Conservation (phyloP, 2,329 filamentous ascomycete genomes). For the Reticulascus tulasneorum region DNA sequence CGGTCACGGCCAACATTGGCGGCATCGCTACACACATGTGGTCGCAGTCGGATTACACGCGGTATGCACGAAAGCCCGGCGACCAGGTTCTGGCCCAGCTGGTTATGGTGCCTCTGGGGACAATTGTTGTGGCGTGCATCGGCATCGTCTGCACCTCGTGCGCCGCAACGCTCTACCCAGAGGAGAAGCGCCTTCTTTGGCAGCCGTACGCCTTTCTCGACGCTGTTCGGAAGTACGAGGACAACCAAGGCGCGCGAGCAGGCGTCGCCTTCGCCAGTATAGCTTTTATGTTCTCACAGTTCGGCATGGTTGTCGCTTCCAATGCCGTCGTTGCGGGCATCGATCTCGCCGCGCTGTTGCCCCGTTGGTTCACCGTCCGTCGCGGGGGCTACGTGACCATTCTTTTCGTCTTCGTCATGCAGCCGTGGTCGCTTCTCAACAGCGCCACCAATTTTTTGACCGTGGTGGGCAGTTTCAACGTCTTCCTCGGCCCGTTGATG, state of each 20-base stretch:
- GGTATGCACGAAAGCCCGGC: slow-evolving; percentile 17
- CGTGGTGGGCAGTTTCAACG: slow-evolving; percentile 20
- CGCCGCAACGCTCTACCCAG: slow-evolving; percentile 16
- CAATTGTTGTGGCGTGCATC: slow-evolving; percentile 18
- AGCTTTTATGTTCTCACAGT: slow-evolving; percentile 8
- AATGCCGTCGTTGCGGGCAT: slow-evolving; percentile 12
- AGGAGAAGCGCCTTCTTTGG: slow-evolving; percentile 18
- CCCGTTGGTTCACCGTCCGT: slow-evolving; percentile 11
- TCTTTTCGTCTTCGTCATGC: slow-evolving; percentile 14
- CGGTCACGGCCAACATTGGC: slow-evolving; percentile 20
- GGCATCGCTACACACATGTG: slow-evolving; percentile 18
- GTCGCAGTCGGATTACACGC: slow-evolving; percentile 21
- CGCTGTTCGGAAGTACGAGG: slow-evolving; percentile 8
- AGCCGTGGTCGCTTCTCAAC: slow-evolving; percentile 12
- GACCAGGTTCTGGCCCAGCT: slow-evolving; percentile 20
- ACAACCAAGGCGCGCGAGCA: not conserved
- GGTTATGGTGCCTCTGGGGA: slow-evolving; percentile 18
- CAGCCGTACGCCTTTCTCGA: slow-evolving; percentile 20
- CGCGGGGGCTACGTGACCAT: slow-evolving; percentile 5
- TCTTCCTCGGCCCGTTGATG: slow-evolving; percentile 29
- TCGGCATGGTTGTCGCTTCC: slow-evolving; percentile 7
- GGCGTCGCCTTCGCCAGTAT: slow-evolving; percentile 8
- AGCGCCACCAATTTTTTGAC: slow-evolving; percentile 17
- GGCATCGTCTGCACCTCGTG: slow-evolving; percentile 22
- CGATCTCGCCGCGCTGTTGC: slow-evolving; percentile 21